These are phyloP conservation scores for Alternaria ventricosa DNA, from an alignment of 2,329 filamentous ascomycete species.

Conservation along the genomic window DNA sequence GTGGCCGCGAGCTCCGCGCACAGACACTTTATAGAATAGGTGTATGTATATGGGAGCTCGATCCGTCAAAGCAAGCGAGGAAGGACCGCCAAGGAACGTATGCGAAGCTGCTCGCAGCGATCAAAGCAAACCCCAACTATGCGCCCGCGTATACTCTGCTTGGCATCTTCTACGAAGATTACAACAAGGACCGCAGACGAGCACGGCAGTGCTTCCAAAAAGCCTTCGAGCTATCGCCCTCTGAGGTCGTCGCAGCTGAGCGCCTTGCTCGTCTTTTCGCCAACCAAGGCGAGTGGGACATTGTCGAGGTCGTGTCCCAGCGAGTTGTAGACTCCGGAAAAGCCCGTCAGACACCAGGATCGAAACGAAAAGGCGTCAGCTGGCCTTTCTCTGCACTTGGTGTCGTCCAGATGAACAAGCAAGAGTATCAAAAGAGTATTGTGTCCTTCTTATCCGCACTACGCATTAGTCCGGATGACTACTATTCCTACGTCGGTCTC, in stretches of 20 bases:
- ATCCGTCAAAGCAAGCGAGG: constrained; percentile 74
- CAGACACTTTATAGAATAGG: constrained; percentile 88
- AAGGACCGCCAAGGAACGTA: constrained; percentile 86
- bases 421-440: constrained; percentile 87
- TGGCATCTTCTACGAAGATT: constrained; percentile 89
- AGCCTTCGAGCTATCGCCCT: constrained; percentile 87
- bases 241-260: constrained; percentile 86
- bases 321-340: constrained; percentile 94
- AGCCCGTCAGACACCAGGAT: constrained; percentile 86
- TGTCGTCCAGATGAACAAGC: constrained; percentile 92
- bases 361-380: constrained; percentile 89
- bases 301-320: constrained; percentile 90
- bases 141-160: constrained; percentile 91
- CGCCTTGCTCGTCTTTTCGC: constrained; percentile 86
- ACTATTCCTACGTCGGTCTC: constrained; percentile 93
- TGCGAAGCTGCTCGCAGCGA: constrained; percentile 77
- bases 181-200: constrained; percentile 83
- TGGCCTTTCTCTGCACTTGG: constrained; percentile 96
- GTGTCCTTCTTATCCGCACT: constrained; percentile 91
- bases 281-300: constrained; percentile 91
- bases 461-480: constrained; percentile 82
- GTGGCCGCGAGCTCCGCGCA: constrained; percentile 75
- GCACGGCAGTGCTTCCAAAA: constrained; percentile 95
- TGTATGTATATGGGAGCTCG: constrained; percentile 83
- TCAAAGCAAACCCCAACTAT: constrained; percentile 86